These are phyloP conservation scores for Fusarium sp. DNA, from an alignment of 2,329 filamentous ascomycete genomes.

Conservation along the genomic window DNA sequence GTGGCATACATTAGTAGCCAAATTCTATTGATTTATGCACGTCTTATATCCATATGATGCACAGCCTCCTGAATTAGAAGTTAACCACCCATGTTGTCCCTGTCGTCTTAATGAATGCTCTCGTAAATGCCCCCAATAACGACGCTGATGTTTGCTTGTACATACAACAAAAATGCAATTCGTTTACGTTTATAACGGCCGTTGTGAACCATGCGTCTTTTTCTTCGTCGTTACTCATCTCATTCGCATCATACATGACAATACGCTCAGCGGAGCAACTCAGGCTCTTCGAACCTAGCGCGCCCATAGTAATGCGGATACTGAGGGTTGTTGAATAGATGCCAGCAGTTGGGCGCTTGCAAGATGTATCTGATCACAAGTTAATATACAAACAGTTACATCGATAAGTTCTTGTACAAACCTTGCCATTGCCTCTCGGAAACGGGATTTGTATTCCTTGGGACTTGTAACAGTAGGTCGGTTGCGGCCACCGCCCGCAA, in stretches of 20 bases:
- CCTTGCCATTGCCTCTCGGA: conserved; percentile 95
- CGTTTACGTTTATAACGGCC: conserved; percentile 11
- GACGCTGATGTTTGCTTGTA: conserved; percentile 29
- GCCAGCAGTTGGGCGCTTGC: conserved; percentile 81
- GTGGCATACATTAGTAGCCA: background rate
- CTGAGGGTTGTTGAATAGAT: conserved; percentile 69
- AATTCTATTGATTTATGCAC: conserved; percentile 13
- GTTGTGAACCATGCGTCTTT: conserved; percentile 4
- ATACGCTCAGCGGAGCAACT: conserved; percentile 44
- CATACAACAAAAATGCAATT: conserved; percentile 27
- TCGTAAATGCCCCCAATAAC: conserved; percentile 8
- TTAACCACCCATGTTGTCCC: conserved; percentile 3
- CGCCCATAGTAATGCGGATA: conserved; percentile 54
- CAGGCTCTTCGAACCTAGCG: conserved; percentile 57
- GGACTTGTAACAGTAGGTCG: conserved; percentile 96
- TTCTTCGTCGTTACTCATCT: conserved; percentile 3
- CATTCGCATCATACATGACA: background rate
- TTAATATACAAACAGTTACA: conserved; percentile 14
- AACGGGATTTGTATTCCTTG: conserved; percentile 96
- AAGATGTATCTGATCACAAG: conserved; percentile 70
- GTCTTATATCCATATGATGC: conserved; percentile 7
- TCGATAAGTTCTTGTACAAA: conserved; percentile 60
- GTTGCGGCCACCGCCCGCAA: conserved; percentile 80
- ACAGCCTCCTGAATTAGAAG: conserved; percentile 1
- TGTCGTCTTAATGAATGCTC: conserved; percentile 22